Conservation (phyloP, 164 flowering plant species). For the Vitis labrusca region DNA sequence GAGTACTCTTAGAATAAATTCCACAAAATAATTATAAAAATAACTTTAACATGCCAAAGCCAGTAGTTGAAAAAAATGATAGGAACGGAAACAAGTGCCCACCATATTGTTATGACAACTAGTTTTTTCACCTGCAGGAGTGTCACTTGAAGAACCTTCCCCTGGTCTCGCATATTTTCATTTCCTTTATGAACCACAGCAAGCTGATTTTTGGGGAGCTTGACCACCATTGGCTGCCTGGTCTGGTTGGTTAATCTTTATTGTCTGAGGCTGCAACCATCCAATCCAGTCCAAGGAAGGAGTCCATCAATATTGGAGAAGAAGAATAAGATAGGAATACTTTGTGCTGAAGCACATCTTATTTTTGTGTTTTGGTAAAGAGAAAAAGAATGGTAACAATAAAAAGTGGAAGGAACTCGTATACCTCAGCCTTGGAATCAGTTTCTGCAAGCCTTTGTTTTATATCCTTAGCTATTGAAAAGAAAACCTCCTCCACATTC, state of each 20-base stretch:
- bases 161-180: neutral
- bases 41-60: slow-evolving; percentile 15
- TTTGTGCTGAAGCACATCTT: neutral
- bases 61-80: slow-evolving; percentile 13
- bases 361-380: neutral
- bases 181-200: slow-evolving; percentile 38
- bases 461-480: slow-evolving; percentile 35
- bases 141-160: neutral
- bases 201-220: slow-evolving; percentile 40
- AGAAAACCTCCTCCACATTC: slow-evolving; percentile 38
- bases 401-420: neutral
- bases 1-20: neutral
- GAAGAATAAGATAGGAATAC: neutral
- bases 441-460: slow-evolving; percentile 34
- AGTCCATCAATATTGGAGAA: neutral
- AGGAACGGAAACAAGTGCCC: neutral
- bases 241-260: slow-evolving; percentile 40
- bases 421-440: slow-evolving; percentile 30
- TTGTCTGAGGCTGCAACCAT: slow-evolving; percentile 34
- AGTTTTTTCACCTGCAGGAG: neutral
- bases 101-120: neutral
- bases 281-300: neutral
- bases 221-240: slow-evolving; percentile 21
- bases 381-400: neutral
- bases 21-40: neutral